Evolutionary conservation across 257 asterid species (phyloP), one percentile per base, ranked within the genome.

Genomic region (Przewalskia tangutica): DNA sequence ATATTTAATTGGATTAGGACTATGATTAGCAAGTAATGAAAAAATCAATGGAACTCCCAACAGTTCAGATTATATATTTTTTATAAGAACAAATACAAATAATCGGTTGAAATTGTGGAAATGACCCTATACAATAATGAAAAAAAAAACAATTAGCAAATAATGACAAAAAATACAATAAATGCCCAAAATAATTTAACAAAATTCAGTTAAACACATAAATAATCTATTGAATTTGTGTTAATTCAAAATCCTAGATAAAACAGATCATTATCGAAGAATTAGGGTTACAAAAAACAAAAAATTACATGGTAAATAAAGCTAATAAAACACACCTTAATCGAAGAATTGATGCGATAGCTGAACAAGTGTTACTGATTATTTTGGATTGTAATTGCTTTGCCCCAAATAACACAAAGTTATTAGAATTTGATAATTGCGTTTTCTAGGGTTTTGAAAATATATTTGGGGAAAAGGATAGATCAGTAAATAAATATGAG

Each of bases 341-440:
- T 34, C 5, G 10, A 34, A 12, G 46, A 64, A 64, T 64, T 6
- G 20, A 64, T 64, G 18, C 13, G 34, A 32, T 64, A 34, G 46
- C 77, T 79, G 63, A 81, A 5, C 34, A 18, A 32, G 5, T 83
- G 87, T 77, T 91, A 89, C 88, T 27, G 32, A 27, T 1, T 27
- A 27, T 27, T 27, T 27, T 27, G 32, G 32, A 64, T 64, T 13
- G 73, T 64, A 64, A 64, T 32, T 64, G 42, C 68, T 62, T 32
- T 64, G 38, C 68, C 11, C 68, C n/a, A 6, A 36, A 60, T 14
- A 60, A 23, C 6, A 62, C 68, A 27, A 59, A 18, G 14, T 13
- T 62, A 9, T 4, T 11, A 62, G n/a, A 27, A 62, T 62, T 11
- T 1, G n/a, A 27, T 23, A 3, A 62, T 62, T 62, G 42, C 17